phyloP scores from a whole-genome alignment of 768 basidiomycete genomes.

The Serendipita vermifera region DNA sequence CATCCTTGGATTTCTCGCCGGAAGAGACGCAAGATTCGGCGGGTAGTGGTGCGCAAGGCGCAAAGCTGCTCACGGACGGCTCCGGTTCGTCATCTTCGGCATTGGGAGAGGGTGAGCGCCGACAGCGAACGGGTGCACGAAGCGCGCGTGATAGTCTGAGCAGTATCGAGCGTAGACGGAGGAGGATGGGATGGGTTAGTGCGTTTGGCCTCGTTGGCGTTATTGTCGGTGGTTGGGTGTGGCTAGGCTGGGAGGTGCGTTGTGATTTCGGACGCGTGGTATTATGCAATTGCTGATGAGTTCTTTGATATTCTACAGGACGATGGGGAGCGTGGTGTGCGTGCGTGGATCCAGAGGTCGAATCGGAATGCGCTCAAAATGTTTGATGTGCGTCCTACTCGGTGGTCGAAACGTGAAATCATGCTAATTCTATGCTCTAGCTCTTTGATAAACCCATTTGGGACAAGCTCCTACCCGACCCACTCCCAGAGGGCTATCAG shows the following conservation, averaged over 20 bases:
- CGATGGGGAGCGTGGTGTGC: not conserved
- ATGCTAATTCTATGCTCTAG: slow-evolving; percentile 30
- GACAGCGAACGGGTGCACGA: slow-evolving; percentile 60
- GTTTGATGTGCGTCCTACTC: slow-evolving; percentile 18
- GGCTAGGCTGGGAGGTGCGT: slow-evolving; percentile 75
- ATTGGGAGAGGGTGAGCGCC: no score
- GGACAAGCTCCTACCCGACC: slow-evolving; percentile 82
- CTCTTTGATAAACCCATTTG: slow-evolving; percentile 89
- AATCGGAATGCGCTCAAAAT: slow-evolving; percentile 16
- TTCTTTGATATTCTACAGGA: slow-evolving; percentile 1
- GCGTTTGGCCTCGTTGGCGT: slow-evolving; percentile 35
- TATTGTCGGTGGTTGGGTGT: slow-evolving; percentile 42
- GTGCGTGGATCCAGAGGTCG: slow-evolving; percentile 11
- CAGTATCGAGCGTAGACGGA: slow-evolving; percentile 59
- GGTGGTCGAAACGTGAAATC: not conserved
- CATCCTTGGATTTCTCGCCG: no score
- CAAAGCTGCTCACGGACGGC: no score
- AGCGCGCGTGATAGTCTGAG: slow-evolving; percentile 70
- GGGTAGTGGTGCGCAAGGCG: no score
- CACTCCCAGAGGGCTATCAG: slow-evolving; percentile 65
- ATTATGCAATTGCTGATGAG: not conserved
- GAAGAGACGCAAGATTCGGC: no score
- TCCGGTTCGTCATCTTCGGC: no score
- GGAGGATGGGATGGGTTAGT: slow-evolving; percentile 39
- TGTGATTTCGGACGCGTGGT: slow-evolving; percentile 19